phyloP scores from a whole-genome alignment of 2,329 filamentous ascomycete species.

The Aspergillus neoniger region DNA sequence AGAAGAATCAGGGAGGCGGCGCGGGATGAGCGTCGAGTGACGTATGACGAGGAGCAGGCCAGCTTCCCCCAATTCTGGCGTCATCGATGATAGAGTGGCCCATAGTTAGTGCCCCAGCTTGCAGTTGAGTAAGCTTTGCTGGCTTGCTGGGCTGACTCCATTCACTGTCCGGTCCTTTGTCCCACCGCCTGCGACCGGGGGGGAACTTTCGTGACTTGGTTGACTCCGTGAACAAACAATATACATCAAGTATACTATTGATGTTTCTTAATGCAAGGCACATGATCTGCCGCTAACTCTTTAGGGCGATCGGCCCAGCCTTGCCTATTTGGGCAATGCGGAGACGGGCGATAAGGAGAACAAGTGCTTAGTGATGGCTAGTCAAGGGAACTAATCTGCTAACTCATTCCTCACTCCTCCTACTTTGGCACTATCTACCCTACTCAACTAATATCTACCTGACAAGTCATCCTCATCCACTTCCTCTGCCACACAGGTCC shows the following conservation, averaged over 20 bases:
- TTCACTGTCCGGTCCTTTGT: neutral
- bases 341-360: slow-evolving; percentile 14
- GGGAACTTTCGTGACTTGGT: neutral
- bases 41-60: slow-evolving; percentile 25
- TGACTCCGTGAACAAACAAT: no score
- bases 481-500: neutral
- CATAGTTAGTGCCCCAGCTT: neutral
- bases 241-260: neutral
- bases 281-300: slow-evolving; percentile 10
- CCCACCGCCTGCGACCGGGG: neutral
- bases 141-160: neutral
- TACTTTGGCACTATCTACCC: neutral
- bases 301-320: slow-evolving; percentile 13
- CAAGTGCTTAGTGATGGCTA: neutral
- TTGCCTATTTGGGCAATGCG: slow-evolving; percentile 17
- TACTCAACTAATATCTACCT: neutral
- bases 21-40: slow-evolving; percentile 37
- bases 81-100: slow-evolving; percentile 23
- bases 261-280: slow-evolving; percentile 1
- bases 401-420: neutral
- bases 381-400: neutral
- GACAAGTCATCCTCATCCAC: slow-evolving; percentile 3
- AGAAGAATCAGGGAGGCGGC: slow-evolving; percentile 7
- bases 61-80: slow-evolving; percentile 23
- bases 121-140: neutral